These are phyloP conservation scores for Chlorella sp. DNA, from an alignment of 139 green algal genomes.

Conservation along the genomic window DNA sequence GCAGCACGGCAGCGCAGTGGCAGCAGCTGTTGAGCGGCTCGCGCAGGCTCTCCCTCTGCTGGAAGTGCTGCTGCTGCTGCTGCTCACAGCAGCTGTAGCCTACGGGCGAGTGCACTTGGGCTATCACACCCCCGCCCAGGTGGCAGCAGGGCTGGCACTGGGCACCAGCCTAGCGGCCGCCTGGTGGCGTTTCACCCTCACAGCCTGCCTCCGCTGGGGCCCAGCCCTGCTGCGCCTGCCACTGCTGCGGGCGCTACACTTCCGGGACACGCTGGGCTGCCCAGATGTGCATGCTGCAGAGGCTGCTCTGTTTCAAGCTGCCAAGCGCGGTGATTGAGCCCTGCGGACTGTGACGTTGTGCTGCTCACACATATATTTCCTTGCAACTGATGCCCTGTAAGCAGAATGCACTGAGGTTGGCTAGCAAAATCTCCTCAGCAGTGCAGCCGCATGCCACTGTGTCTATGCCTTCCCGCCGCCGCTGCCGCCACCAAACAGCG, in stretches of 20 bases:
- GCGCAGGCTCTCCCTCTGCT: not conserved
- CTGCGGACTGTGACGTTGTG: not conserved
- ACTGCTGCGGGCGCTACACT: not conserved
- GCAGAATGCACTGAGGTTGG: not conserved
- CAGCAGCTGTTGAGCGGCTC: not conserved
- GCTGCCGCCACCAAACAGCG: conserved; percentile 57
- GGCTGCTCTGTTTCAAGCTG: not conserved
- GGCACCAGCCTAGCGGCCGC: not conserved
- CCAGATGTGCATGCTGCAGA: conserved; percentile 24
- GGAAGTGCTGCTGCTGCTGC: conserved; percentile 10
- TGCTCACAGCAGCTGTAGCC: conserved; percentile 15
- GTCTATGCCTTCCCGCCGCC: not conserved
- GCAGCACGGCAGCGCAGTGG: not conserved
- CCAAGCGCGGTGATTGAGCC: not conserved
- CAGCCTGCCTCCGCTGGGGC: not conserved
- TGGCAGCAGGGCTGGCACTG: conserved; percentile 27
- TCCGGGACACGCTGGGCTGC: conserved; percentile 22
- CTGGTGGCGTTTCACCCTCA: conserved; percentile 16
- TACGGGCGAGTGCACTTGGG: conserved; percentile 41
- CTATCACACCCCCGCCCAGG: conserved; percentile 36
- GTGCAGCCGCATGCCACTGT: not conserved
- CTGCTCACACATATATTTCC: too few species aligned
- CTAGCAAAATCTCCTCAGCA: too few species aligned
- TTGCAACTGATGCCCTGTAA: not conserved
- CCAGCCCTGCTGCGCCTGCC: not conserved